Conservation (phyloP, 768 basidiomycete genomes). For the Coprinopsis marcescibilis region DNA sequence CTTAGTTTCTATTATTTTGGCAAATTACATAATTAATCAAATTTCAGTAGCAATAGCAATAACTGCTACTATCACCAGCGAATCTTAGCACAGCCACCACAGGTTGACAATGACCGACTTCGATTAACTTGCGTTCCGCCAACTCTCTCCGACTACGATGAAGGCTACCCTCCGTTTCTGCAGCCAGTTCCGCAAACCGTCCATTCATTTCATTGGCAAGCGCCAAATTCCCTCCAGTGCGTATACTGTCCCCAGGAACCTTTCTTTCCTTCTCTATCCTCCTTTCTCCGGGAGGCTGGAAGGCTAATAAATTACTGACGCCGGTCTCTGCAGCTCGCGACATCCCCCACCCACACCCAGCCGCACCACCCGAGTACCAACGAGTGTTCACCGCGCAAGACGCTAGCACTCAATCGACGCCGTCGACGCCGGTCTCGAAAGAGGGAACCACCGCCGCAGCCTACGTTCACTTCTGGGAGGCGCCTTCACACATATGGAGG, state of each 20-base stretch:
- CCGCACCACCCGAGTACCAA: conserved; percentile 58
- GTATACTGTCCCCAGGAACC: no score
- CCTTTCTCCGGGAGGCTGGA: no score
- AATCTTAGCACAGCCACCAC: no score
- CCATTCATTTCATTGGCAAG: conserved; percentile 61
- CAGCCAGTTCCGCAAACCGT: conserved; percentile 46
- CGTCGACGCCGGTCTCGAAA: conserved; percentile 10
- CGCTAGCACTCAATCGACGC: conserved; percentile 26
- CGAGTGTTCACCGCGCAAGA: conserved; percentile 42
- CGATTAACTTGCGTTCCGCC: no score
- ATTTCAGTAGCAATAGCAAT: no score
- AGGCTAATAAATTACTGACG: no score
- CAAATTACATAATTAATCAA: no score
- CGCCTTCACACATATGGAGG: conserved; percentile 54
- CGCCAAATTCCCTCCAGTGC: conserved; percentile 43
- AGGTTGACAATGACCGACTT: no score
- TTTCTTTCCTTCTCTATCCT: no score
- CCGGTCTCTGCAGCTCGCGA: conserved; percentile 23
- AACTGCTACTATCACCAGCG: no score
- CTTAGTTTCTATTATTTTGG: no score
- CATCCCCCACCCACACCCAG: conserved; percentile 53
- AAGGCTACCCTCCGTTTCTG: conserved; percentile 15
- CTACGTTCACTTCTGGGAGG: conserved; percentile 59
- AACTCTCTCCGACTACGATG: conserved; percentile 1
- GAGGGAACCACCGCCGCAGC: conserved; percentile 8